These are phyloP conservation scores for Neurospora pannonica DNA, from an alignment of 495 filamentous ascomycete genomes.

Conservation along the genomic window DNA sequence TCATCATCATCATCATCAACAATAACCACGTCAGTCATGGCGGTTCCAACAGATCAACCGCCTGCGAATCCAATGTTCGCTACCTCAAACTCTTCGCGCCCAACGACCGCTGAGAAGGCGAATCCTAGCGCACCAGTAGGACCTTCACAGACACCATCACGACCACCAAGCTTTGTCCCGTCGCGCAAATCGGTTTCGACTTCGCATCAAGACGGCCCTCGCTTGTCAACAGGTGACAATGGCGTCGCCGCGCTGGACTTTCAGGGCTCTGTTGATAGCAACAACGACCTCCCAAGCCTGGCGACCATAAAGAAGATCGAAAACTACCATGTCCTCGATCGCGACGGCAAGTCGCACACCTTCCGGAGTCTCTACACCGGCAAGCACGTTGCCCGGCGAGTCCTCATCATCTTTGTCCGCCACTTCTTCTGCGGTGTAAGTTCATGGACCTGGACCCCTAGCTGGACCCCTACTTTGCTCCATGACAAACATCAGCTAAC, in stretches of 20 bases:
- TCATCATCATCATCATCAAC: background rate
- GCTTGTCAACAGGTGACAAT: background rate
- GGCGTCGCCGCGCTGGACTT: constrained; percentile 29
- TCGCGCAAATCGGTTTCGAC: background rate
- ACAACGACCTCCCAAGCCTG: constrained; percentile 43
- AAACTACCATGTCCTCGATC: constrained; percentile 53
- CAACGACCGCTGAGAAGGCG: background rate
- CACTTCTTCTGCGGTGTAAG: constrained; percentile 88
- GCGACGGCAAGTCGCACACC: constrained; percentile 47
- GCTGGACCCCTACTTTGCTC: background rate
- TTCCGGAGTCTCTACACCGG: constrained; percentile 63
- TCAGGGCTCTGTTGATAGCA: constrained; percentile 35
- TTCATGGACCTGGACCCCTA: constrained; percentile 1
- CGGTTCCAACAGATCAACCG: background rate
- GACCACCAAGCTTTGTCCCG: background rate
- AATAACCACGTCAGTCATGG: background rate
- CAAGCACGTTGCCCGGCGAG: constrained; percentile 41
- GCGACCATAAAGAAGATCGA: constrained; percentile 41
- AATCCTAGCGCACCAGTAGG: background rate
- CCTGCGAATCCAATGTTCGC: background rate
- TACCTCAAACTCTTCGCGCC: background rate
- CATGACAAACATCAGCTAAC: constrained; percentile 1
- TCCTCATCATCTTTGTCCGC: constrained; percentile 71
- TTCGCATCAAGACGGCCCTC: background rate
- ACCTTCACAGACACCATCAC: background rate